A percentile compares a stretch with the other conserved stretches of the same genome.
phyloP scores from a whole-genome alignment of 1,284 basidiomycete species.

The Fomitiporia mediterranea region DNA sequence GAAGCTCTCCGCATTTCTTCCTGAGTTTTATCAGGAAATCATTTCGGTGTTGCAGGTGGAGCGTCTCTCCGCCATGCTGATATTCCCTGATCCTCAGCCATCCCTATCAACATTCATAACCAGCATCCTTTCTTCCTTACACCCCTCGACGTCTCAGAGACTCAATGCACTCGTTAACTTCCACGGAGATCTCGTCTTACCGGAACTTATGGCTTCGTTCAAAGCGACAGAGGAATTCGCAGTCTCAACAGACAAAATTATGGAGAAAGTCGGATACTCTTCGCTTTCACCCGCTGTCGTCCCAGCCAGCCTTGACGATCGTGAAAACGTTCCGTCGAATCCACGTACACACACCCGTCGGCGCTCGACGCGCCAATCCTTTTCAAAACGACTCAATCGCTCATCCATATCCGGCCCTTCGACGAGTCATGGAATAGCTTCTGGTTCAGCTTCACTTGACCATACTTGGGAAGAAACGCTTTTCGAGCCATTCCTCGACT shows the following conservation, averaged over 20 bases:
- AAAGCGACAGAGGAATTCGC: conserved; percentile 81
- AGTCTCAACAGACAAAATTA: conserved; percentile 59
- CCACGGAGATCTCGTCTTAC: conserved; percentile 58
- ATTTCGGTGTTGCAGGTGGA: conserved; percentile 65
- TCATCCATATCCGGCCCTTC: conserved; percentile 31
- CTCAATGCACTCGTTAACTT: conserved; percentile 62
- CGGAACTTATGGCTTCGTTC: conserved; percentile 66
- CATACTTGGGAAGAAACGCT: conserved; percentile 84
- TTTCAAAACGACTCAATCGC: conserved; percentile 30
- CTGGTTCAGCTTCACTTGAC: conserved; percentile 34
- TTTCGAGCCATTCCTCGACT: conserved; percentile 89
- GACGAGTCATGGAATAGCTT: conserved; percentile 23
- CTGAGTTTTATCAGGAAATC: conserved; percentile 70
- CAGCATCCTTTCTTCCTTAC: conserved; percentile 68
- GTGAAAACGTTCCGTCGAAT: conserved; percentile 17
- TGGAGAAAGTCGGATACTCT: conserved; percentile 67
- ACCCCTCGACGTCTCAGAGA: conserved; percentile 76
- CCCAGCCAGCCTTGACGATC: conserved; percentile 22
- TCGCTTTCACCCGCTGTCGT: conserved; percentile 28
- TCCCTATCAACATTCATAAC: conserved; percentile 80
- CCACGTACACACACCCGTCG: conserved; percentile 15
- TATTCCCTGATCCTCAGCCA: conserved; percentile 74
- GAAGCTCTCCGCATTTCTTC: conserved; percentile 62
- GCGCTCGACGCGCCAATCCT: conserved; percentile 21
- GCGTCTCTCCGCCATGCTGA: conserved; percentile 67